Conservation (phyloP, 352 stramenopile species). For the Phytophthora vignae region DNA sequence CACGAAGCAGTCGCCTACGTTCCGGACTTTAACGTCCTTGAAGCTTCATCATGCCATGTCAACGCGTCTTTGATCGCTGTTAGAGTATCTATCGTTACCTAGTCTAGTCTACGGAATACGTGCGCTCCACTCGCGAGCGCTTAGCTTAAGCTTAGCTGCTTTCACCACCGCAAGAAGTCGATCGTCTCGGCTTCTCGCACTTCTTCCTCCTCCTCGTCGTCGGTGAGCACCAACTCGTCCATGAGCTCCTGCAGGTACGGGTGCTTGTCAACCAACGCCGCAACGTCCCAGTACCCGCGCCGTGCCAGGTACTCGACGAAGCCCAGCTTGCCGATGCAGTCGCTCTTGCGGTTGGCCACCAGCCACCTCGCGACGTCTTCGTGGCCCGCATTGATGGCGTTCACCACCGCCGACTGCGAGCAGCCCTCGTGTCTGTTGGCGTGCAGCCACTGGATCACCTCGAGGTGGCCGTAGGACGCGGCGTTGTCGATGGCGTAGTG, state of each 20-base stretch:
- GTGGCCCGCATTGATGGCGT: constrained; percentile 65
- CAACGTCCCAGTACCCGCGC: constrained; percentile 41
- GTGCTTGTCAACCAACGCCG: constrained; percentile 43
- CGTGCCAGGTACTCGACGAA: constrained; percentile 51
- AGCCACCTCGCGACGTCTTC: constrained; percentile 68
- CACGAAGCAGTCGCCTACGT: constrained; percentile 7
- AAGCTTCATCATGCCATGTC: constrained; percentile 1
- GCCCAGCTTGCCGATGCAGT: constrained; percentile 44
- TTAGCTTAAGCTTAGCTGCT: constrained; percentile 4
- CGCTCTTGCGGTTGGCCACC: constrained; percentile 45
- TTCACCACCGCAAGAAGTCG: constrained; percentile 29
- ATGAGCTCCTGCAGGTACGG: constrained; percentile 42
- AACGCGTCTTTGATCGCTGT: constrained; percentile 12
- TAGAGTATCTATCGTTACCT: constrained; percentile 15
- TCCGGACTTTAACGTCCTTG: background rate
- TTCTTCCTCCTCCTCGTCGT: constrained; percentile 36
- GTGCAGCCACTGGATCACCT: constrained; percentile 65
- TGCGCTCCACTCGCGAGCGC: constrained; percentile 4
- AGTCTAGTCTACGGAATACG: constrained; percentile 7
- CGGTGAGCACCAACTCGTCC: constrained; percentile 23
- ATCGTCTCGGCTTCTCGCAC: constrained; percentile 18
- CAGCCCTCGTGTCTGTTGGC: constrained; percentile 64
- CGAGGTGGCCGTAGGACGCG: constrained; percentile 51
- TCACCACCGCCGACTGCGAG: constrained; percentile 72
- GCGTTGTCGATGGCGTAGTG: constrained; percentile 68